A percentile compares a stretch with the other conserved stretches of the same genome.
Evolutionary conservation across 2,329 filamentous ascomycete genomes (phyloP).

Genomic region (Fonsecaea monophora): DNA sequence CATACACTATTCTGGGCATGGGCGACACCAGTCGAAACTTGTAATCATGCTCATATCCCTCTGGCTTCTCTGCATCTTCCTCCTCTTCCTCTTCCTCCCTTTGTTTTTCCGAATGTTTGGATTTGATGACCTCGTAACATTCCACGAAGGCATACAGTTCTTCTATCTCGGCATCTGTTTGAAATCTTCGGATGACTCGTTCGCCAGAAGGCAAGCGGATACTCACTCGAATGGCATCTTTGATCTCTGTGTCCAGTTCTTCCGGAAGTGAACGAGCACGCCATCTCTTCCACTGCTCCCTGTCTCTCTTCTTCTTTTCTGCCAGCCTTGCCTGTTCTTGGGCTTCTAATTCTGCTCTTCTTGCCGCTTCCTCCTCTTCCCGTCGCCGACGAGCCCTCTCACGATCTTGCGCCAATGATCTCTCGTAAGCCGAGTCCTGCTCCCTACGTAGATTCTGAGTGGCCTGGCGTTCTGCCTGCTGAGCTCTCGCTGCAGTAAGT

Average conservation of each 20-base stretch:
- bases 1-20: conserved; percentile 81
- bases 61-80: conserved; percentile 60
- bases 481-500: conserved; percentile 74
- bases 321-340: conserved; percentile 53
- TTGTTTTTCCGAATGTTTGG: conserved; percentile 41
- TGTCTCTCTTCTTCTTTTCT: conserved; percentile 61
- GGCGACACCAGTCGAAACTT: conserved; percentile 83
- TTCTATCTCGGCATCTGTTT: conserved; percentile 73
- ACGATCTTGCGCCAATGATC: conserved; percentile 84
- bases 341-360: conserved; percentile 69
- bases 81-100: conserved; percentile 45
- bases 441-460: conserved; percentile 81
- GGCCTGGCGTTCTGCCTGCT: conserved; percentile 79
- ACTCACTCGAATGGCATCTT: conserved; percentile 75
- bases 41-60: conserved; percentile 79
- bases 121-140: conserved; percentile 73
- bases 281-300: conserved; percentile 80
- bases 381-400: conserved; percentile 78
- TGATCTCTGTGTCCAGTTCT: conserved; percentile 70
- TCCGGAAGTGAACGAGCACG: conserved; percentile 69
- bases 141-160: conserved; percentile 97
- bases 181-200: conserved; percentile 78
- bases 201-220: conserved; percentile 70
- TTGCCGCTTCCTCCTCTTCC: conserved; percentile 73
- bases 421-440: conserved; percentile 93